Base-by-base conservation (phyloP, 1,139 yeast genomes). In the Debaryomyces psychrophilus region DNA sequence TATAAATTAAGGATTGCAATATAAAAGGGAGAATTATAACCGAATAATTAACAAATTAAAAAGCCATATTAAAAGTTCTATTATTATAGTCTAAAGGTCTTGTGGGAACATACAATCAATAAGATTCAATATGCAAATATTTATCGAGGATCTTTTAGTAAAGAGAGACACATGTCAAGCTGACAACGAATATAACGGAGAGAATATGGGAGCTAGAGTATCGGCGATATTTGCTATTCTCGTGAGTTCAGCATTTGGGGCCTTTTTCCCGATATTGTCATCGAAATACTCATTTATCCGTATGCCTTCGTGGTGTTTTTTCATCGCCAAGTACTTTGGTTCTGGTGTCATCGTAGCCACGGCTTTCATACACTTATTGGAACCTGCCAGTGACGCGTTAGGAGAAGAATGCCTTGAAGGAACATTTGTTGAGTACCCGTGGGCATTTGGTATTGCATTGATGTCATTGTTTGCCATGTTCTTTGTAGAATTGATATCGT, bases 301-400 rank as follows among this genome's bases (percentile, higher is more conserved):
- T 50, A 59, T 84, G 54, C 90, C 85, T 2, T 60, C 73, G 14
- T 76, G 82, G 81, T 77, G 83, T 46, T 89, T 82, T 59, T 81
- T 87, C 59, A 68, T 84, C 37, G 87, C 90, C 45, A 88, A 87
- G 59, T 88, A 80, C 69, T 90, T 90, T 62, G 97, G 97, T 50
- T 85, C 96, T 1, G 97, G 97, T 43, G 97, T 90, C 43, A 90
- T 90, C 60, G 76, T 90, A 8, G 93, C 97, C 1, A 90, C 97
- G 1, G 90, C 96, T 0, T 86, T 89, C 57, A 84, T 90, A 47
- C 97, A 90, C 67, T 71, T 90, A 50, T 71, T 90, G 56, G 83
- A 85, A 55, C 96, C 96, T 0, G 96, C 96, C 20, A 70, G 76
- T 54, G 85, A 82, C 31, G 59, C 67, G n/a, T 65, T 72, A 31